Evolutionary conservation across 768 basidiomycete genomes (phyloP).

Genomic region (Russula earlei): DNA sequence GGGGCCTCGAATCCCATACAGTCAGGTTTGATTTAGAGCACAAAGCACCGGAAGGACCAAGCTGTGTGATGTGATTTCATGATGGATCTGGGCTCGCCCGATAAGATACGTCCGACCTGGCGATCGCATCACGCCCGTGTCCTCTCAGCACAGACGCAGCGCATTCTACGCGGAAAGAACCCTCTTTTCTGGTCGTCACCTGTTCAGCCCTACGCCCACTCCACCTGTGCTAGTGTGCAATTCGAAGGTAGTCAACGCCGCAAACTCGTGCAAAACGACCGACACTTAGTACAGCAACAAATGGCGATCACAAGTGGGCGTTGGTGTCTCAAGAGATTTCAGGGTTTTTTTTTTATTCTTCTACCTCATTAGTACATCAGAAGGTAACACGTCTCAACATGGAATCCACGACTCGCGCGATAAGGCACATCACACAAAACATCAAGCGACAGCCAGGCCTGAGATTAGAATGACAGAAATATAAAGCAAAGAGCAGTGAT

Average conservation of each 20-base stretch:
- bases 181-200: conserved; percentile 10
- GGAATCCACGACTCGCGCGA: background rate
- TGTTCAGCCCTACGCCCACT: conserved; percentile 6
- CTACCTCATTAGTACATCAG: background rate
- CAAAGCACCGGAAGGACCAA: too few species aligned
- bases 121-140: too few species aligned
- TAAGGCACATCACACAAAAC: background rate
- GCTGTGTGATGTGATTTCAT: too few species aligned
- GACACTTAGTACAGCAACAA: too few species aligned
- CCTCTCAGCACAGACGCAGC: background rate
- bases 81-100: too few species aligned
- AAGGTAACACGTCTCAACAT: background rate
- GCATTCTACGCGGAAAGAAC: background rate
- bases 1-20: too few species aligned
- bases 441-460: background rate
- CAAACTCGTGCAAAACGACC: too few species aligned
- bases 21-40: too few species aligned
- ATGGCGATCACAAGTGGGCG: too few species aligned
- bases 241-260: too few species aligned
- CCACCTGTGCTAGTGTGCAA: background rate
- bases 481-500: background rate
- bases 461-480: background rate
- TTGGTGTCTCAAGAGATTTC: too few species aligned
- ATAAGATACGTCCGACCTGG: too few species aligned
- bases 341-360: background rate